Conservation (phyloP, 768 basidiomycete species). For the Multifurca ochricompacta region DNA sequence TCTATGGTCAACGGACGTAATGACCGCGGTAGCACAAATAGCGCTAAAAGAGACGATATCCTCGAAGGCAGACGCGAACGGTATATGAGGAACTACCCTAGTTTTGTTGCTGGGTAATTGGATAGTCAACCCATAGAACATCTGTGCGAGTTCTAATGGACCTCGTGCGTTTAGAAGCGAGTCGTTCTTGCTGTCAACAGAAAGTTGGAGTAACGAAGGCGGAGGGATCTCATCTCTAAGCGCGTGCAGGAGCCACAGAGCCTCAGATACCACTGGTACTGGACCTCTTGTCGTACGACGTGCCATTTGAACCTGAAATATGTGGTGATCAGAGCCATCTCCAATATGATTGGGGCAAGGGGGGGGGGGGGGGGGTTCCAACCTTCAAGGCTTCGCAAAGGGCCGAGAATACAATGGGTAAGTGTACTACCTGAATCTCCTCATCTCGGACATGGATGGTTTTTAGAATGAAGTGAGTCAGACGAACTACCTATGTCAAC, state of each 20-base stretch:
- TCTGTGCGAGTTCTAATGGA: conserved; percentile 14
- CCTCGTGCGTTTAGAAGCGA: conserved; percentile 1
- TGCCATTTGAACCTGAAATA: conserved; percentile 3
- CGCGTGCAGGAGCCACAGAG: conserved; percentile 6
- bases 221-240: conserved; percentile 13
- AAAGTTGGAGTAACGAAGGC: conserved; percentile 3
- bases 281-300: background rate
- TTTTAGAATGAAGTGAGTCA: conserved; percentile 65
- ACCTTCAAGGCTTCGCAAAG: conserved; percentile 61
- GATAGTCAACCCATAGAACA: conserved; percentile 47
- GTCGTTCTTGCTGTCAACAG: background rate
- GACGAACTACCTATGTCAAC: conserved; percentile 46
- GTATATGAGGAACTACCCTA: conserved; percentile 30
- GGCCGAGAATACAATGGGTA: conserved; percentile 70
- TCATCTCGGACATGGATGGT: conserved; percentile 79
- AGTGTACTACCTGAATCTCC: conserved; percentile 71
- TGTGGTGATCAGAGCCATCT: background rate
- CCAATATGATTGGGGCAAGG: no score
- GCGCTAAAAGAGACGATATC: conserved; percentile 42
- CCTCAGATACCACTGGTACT: conserved; percentile 6
- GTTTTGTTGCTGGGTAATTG: background rate
- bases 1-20: conserved; percentile 25
- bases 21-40: conserved; percentile 31
- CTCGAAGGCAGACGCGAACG: conserved; percentile 53
- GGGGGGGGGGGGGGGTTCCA: conserved; percentile 21